phyloP scores from a whole-genome alignment of 1,284 basidiomycete species.

The Anthracocystis panici-leucophaei region DNA sequence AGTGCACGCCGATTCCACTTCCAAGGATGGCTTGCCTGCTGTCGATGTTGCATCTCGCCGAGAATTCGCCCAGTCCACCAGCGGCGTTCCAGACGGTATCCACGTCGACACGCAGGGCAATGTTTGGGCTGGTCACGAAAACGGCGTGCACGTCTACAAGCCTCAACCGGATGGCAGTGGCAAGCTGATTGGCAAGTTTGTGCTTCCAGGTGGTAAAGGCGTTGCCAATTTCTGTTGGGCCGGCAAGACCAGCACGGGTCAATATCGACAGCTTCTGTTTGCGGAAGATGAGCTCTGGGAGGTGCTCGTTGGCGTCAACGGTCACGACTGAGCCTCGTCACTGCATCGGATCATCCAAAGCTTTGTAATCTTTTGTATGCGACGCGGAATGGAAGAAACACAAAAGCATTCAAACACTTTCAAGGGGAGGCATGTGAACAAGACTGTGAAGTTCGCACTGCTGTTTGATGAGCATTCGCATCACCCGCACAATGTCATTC shows the following conservation, averaged over 20 bases:
- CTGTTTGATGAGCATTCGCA: background rate
- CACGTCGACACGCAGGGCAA: slow-evolving; percentile 46
- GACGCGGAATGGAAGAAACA: background rate
- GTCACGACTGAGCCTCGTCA: slow-evolving; percentile 19
- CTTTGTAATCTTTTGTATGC: background rate
- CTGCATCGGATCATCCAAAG: background rate
- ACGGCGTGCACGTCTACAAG: slow-evolving; percentile 53
- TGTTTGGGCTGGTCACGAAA: slow-evolving; percentile 51
- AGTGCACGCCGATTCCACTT: slow-evolving; percentile 23
- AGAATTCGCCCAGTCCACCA: slow-evolving; percentile 33
- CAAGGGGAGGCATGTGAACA: background rate
- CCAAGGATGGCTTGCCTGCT: slow-evolving; percentile 28
- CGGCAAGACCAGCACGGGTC: slow-evolving; percentile 23
- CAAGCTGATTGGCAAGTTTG: slow-evolving; percentile 49
- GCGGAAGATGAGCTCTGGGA: slow-evolving; percentile 58
- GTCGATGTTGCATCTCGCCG: slow-evolving; percentile 27
- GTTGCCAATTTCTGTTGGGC: slow-evolving; percentile 59
- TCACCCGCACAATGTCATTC: background rate
- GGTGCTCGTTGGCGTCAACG: slow-evolving; percentile 37
- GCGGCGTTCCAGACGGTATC: slow-evolving; percentile 48
- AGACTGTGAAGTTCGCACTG: background rate
- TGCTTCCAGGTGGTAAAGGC: slow-evolving; percentile 45
- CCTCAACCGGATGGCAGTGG: slow-evolving; percentile 35
- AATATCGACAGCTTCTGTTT: slow-evolving; percentile 46
- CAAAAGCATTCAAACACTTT: background rate